phyloP scores from a whole-genome alignment of 352 stramenopile species.

The Proteromonas lacertae region DNA sequence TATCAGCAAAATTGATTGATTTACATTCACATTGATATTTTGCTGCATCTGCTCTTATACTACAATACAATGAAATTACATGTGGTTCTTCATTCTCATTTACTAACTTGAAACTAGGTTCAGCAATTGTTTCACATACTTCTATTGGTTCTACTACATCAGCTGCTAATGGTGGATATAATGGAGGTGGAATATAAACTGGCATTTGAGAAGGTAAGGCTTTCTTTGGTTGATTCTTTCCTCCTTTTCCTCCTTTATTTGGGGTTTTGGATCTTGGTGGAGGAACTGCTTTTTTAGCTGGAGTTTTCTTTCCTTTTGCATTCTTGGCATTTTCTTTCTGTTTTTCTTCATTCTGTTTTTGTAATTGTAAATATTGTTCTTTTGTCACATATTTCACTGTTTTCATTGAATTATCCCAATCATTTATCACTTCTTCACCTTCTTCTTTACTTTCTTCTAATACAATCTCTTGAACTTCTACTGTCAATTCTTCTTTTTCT shows the following conservation, averaged over 20 bases:
- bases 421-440: too few species aligned
- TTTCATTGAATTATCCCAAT: too few species aligned
- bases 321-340: too few species aligned
- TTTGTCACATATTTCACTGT: too few species aligned
- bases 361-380: too few species aligned
- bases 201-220: conserved; percentile 2
- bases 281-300: too few species aligned
- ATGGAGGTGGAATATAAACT: not conserved
- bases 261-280: too few species aligned
- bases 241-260: too few species aligned
- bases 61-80: conserved; percentile 7
- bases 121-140: conserved; percentile 10
- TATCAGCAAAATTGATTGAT: conserved; percentile 10
- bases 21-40: conserved; percentile 8
- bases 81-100: conserved; percentile 3
- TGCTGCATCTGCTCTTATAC: conserved; percentile 9
- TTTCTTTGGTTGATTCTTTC: conserved; percentile 1
- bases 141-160: conserved; percentile 5
- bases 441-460: not conserved
- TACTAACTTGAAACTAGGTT: conserved; percentile 6
- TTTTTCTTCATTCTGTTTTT: too few species aligned
- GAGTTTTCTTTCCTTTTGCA: too few species aligned
- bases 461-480: not conserved
- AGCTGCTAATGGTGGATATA: not conserved
- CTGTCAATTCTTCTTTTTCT: not conserved